These are phyloP conservation scores for Penicillium samsonianum DNA, from an alignment of 495 filamentous ascomycete genomes.

Conservation along the genomic window DNA sequence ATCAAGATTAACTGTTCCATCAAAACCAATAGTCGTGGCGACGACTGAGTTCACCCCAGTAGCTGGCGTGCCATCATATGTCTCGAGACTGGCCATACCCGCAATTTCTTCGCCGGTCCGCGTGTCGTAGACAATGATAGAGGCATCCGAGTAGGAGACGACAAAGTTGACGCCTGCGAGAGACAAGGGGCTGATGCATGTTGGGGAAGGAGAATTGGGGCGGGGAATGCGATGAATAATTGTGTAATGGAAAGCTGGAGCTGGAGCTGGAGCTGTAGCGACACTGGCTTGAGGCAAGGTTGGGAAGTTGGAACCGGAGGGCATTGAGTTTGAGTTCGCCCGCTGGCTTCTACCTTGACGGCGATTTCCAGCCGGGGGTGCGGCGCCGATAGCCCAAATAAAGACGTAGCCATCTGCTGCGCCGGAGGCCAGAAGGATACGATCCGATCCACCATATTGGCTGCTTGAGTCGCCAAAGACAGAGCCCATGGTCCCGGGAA, in stretches of 20 bases:
- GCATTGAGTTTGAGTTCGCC: slow-evolving; percentile 88
- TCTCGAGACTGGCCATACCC: slow-evolving; percentile 88
- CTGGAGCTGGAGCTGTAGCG: slow-evolving; percentile 65
- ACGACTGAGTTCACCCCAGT: slow-evolving; percentile 93
- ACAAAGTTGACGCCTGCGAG: slow-evolving; percentile 88
- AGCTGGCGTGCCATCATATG: slow-evolving; percentile 79
- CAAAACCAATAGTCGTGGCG: slow-evolving; percentile 77
- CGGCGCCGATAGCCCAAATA: slow-evolving; percentile 89
- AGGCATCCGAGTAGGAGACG: slow-evolving; percentile 86
- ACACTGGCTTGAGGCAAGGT: slow-evolving; percentile 86
- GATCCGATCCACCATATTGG: slow-evolving; percentile 73
- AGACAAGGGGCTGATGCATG: slow-evolving; percentile 87
- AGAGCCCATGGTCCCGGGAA: slow-evolving; percentile 78
- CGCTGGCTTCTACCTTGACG: slow-evolving; percentile 74
- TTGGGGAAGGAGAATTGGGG: slow-evolving; percentile 73
- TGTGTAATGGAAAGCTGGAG: slow-evolving; percentile 62
- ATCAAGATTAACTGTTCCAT: slow-evolving; percentile 66
- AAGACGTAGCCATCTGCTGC: slow-evolving; percentile 89
- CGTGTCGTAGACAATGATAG: slow-evolving; percentile 89
- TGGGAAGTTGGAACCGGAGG: slow-evolving; percentile 85
- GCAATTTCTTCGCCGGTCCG: slow-evolving; percentile 87
- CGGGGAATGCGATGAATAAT: slow-evolving; percentile 84
- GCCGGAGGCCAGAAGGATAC: slow-evolving; percentile 87
- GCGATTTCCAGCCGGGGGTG: slow-evolving; percentile 71
- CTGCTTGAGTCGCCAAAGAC: slow-evolving; percentile 71